phyloP scores from a whole-genome alignment of 768 basidiomycete species.

The Lyophyllum decastes region DNA sequence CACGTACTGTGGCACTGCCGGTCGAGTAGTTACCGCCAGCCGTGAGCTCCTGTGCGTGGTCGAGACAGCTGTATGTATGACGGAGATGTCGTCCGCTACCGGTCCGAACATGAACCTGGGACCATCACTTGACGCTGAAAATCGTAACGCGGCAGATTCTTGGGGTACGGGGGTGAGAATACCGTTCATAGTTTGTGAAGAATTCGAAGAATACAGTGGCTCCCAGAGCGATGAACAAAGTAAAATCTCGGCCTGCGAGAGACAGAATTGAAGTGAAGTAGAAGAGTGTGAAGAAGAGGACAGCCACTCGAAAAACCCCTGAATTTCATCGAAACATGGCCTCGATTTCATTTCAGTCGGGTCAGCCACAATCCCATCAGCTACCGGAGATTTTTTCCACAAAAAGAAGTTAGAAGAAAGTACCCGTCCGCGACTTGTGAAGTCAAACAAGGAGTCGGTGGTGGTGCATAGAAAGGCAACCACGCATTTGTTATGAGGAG shows the following conservation, averaged over 20 bases:
- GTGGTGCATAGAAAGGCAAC: too few relatives aligned
- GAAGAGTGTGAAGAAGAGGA: not conserved
- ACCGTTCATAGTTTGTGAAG: not conserved
- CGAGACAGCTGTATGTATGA: not conserved
- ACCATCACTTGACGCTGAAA: not conserved
- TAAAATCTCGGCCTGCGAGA: constrained; percentile 22
- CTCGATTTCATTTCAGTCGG: not conserved
- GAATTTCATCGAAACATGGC: not conserved
- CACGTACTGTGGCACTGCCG: constrained; percentile 8
- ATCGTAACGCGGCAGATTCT: not conserved
- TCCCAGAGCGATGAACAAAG: constrained; percentile 16
- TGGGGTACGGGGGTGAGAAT: not conserved
- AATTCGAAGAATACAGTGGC: constrained; percentile 1
- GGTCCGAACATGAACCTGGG: constrained; percentile 5
- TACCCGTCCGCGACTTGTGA: too few relatives aligned
- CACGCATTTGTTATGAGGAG: too few relatives aligned
- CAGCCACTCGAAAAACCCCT: not conserved
- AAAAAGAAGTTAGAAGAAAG: too few relatives aligned
- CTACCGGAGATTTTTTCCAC: too few relatives aligned
- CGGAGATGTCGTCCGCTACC: not conserved
- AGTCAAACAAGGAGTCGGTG: too few relatives aligned
- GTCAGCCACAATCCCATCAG: constrained; percentile 7
- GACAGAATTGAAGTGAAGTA: not conserved
- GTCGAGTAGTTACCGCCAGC: not conserved
- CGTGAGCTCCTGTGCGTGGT: not conserved